Conservation (phyloP, 768 basidiomycete genomes). For the Suillus discolor region DNA sequence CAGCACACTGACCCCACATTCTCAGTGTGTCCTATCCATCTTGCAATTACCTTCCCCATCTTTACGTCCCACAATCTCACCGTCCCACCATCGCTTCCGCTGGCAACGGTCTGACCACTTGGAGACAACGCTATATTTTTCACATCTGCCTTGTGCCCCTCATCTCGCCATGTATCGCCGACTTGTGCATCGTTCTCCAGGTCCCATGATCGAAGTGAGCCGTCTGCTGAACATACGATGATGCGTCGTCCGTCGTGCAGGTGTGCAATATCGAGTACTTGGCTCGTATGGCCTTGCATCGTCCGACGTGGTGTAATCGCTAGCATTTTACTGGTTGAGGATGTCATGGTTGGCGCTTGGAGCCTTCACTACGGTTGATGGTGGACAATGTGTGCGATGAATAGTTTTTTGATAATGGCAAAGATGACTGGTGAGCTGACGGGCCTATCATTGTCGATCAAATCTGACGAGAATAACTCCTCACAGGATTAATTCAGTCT, state of each 20-base stretch:
- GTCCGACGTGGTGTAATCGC: not conserved
- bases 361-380: not conserved
- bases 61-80: constrained; percentile 13
- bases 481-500: not conserved
- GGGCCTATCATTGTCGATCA: not conserved
- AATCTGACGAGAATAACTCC: not conserved
- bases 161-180: not conserved
- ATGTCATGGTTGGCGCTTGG: not conserved
- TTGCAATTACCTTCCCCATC: constrained; percentile 26
- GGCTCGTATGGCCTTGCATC: not conserved
- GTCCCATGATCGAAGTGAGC: not conserved
- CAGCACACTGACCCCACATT: not conserved
- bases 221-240: not conserved
- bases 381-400: not conserved
- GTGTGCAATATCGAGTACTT: not conserved
- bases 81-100: constrained; percentile 5
- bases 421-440: not conserved
- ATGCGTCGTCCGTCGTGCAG: not conserved
- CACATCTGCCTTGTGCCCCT: no score
- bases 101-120: constrained; percentile 2
- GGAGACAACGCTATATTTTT: not conserved
- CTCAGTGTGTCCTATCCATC: not conserved
- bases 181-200: not conserved
- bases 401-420: not conserved
- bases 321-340: not conserved